Evolutionary conservation across 228 moss, liverwort and hornwort genomes (phyloP).

Genomic region (Sphagnum magellanicum): DNA sequence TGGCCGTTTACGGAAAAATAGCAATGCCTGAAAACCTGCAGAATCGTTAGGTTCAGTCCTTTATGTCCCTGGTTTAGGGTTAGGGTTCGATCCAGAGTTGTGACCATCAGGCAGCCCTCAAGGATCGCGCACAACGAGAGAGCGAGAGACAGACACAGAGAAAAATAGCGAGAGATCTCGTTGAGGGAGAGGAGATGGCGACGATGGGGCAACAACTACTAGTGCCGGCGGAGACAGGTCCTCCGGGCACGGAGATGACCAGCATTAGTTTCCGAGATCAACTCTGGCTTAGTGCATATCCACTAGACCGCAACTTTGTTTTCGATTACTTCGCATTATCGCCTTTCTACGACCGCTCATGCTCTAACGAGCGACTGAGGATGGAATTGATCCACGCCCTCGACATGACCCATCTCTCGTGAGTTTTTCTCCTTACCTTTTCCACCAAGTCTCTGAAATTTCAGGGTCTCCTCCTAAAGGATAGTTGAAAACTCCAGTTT

Average conservation of each 20-base stretch:
- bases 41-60: too few relatives aligned
- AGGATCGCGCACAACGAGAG: too few relatives aligned
- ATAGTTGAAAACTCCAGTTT: neutral
- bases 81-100: too few relatives aligned
- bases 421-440: conserved; percentile 7
- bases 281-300: conserved; percentile 87
- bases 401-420: conserved; percentile 74
- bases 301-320: conserved; percentile 75
- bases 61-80: too few relatives aligned
- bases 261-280: conserved; percentile 97
- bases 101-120: too few relatives aligned
- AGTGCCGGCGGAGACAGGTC: conserved; percentile 18
- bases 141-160: too few relatives aligned
- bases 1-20: too few relatives aligned
- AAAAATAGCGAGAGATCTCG: too few relatives aligned
- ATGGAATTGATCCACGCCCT: conserved; percentile 87
- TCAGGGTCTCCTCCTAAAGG: too few relatives aligned
- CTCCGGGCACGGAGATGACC: conserved; percentile 92
- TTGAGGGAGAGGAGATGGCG: conserved; percentile 12
- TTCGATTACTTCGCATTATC: conserved; percentile 95
- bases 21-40: too few relatives aligned
- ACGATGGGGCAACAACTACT: conserved; percentile 4
- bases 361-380: conserved; percentile 91
- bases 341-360: conserved; percentile 89
- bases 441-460: neutral